Percentiles rank a stretch among this genome's conserved stretches.
These are phyloP conservation scores for Homolaphlyctis polyrhiza DNA, from an alignment of 371 early-diverging fungal genomes.

Conservation along the genomic window DNA sequence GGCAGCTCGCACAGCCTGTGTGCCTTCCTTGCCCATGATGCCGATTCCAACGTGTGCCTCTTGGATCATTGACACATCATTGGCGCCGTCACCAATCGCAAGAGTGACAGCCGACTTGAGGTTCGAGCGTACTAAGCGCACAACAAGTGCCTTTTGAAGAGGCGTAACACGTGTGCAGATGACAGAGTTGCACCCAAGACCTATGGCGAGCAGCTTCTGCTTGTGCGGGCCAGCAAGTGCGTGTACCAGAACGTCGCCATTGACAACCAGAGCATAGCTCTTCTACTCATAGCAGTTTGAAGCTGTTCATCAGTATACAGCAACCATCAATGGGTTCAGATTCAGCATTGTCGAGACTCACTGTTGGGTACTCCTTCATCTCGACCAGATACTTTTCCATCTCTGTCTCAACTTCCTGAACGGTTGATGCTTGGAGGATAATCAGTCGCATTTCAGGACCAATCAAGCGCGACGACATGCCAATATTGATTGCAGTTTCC, in stretches of 20 bases:
- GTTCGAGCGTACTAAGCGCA: slow-evolving; percentile 69
- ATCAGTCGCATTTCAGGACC: slow-evolving; percentile 36
- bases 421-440: slow-evolving; percentile 33
- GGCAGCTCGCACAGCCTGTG: slow-evolving; percentile 84
- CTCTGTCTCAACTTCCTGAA: slow-evolving; percentile 31
- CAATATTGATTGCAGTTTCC: slow-evolving; percentile 99
- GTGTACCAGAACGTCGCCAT: slow-evolving; percentile 81
- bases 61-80: slow-evolving; percentile 77
- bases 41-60: slow-evolving; percentile 95
- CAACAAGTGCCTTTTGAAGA: slow-evolving; percentile 95
- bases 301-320: no score
- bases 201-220: slow-evolving; percentile 67
- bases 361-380: slow-evolving; percentile 18
- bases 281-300: background rate
- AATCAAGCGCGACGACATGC: slow-evolving; percentile 81
- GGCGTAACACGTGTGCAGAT: slow-evolving; percentile 95
- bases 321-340: slow-evolving; percentile 15
- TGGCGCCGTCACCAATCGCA: slow-evolving; percentile 98
- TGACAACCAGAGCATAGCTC: slow-evolving; percentile 77
- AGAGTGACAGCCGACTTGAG: slow-evolving; percentile 55
- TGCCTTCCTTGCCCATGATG: slow-evolving; percentile 88
- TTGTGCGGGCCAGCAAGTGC: slow-evolving; percentile 62
- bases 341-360: background rate
- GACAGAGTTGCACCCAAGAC: slow-evolving; percentile 79
- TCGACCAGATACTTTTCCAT: slow-evolving; percentile 35